phyloP scores from a whole-genome alignment of 2,329 filamentous ascomycete genomes.

The Fusarium denticulatum region DNA sequence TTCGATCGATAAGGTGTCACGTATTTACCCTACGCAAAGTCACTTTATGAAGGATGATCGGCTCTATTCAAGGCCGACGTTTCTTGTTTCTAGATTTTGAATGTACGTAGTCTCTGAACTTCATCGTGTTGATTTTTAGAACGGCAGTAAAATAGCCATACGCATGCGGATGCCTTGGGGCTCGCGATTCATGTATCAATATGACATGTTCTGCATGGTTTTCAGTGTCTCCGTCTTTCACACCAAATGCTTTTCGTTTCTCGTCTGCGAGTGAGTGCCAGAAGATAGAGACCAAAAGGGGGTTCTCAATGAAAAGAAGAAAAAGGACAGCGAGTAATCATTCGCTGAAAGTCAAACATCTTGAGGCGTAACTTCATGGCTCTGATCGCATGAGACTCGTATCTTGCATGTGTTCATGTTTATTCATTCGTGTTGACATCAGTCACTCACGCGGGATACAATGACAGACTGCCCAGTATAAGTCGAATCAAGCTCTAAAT shows the following conservation, averaged over 20 bases:
- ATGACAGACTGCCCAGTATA: background rate
- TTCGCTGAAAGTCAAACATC: background rate
- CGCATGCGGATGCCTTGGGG: too few species aligned
- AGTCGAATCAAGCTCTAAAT: slow-evolving; percentile 15
- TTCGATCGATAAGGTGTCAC: background rate
- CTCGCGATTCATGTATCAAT: background rate
- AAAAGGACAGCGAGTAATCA: background rate
- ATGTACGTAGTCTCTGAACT: background rate
- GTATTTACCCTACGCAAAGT: background rate
- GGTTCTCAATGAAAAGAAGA: background rate
- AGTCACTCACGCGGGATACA: background rate
- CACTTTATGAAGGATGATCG: background rate
- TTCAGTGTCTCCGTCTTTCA: background rate
- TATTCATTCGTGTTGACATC: background rate
- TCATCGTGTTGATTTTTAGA: background rate
- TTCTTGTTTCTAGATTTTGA: background rate
- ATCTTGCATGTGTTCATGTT: background rate
- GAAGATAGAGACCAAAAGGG: background rate
- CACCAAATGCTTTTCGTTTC: background rate
- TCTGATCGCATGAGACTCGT: background rate
- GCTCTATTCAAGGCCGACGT: background rate
- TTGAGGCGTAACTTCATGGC: background rate
- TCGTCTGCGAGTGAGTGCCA: background rate
- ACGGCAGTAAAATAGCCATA: background rate
- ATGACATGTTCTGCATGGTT: background rate